phyloP scores from a whole-genome alignment of 208 protist species.

The Acanthamoeba comandoni region DNA sequence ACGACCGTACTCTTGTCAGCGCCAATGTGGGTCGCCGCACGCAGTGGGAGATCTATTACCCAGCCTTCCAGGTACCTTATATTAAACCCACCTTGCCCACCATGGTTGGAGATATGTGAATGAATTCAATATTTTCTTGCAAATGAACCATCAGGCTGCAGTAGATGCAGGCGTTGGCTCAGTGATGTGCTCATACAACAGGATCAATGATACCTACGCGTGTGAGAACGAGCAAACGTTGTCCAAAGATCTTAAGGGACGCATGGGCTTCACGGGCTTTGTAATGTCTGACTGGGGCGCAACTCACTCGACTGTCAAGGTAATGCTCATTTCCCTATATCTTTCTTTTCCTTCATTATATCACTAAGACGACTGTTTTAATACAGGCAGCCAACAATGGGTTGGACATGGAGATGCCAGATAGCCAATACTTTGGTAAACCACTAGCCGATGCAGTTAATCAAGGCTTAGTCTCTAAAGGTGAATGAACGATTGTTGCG shows the following conservation, averaged over 20 bases:
- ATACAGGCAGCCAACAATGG: constrained; percentile 80
- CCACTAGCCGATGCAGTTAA: constrained; percentile 31
- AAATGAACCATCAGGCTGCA: constrained; percentile 76
- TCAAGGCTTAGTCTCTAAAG: constrained; percentile 27
- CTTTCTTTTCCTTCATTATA: too few species aligned
- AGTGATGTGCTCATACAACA: constrained; percentile 88
- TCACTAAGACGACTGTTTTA: too few species aligned
- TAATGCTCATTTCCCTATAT: too few species aligned
- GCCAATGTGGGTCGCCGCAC: constrained; percentile 72
- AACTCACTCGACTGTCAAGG: constrained; percentile 83
- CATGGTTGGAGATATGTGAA: too few species aligned
- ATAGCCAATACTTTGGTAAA: constrained; percentile 73
- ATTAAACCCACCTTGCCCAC: too few species aligned
- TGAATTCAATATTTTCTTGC: not conserved
- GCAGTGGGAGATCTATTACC: constrained; percentile 86
- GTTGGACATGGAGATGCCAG: constrained; percentile 88
- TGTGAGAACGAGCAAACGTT: constrained; percentile 84
- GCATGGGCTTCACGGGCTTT: constrained; percentile 83
- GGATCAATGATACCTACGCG: constrained; percentile 75
- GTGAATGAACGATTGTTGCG: not conserved
- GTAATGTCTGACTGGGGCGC: constrained; percentile 86
- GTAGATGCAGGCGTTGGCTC: constrained; percentile 82
- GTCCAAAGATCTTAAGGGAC: constrained; percentile 81
- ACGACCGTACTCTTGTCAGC: constrained; percentile 54
- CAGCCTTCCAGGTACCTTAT: too few species aligned